These are phyloP conservation scores for Penium margaritaceum DNA, from an alignment of 139 green algal genomes.

Conservation along the genomic window DNA sequence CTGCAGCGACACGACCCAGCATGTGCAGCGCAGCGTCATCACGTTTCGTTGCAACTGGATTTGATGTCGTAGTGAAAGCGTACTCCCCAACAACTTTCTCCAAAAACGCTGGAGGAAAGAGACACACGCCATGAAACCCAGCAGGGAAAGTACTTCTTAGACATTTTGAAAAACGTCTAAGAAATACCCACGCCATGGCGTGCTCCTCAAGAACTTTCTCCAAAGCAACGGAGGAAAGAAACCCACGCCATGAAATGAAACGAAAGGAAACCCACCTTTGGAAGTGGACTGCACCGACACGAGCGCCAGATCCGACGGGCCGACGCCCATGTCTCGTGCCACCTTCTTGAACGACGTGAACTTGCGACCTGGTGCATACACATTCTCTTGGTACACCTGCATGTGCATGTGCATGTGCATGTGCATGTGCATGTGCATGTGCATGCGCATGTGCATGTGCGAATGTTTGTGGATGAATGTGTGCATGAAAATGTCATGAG, in stretches of 20 bases:
- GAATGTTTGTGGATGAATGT: too few species aligned
- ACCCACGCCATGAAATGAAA: not conserved
- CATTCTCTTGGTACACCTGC: slow-evolving; percentile 86
- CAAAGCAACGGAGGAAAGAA: not conserved
- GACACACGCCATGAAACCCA: too few species aligned
- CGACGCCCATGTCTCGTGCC: slow-evolving; percentile 36
- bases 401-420: slow-evolving; percentile 2
- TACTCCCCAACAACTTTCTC: too few species aligned
- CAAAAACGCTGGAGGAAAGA: too few species aligned
- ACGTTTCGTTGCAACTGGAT: too few species aligned
- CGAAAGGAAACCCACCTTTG: slow-evolving; percentile 62
- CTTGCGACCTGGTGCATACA: slow-evolving; percentile 77
- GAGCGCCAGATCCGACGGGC: slow-evolving; percentile 46
- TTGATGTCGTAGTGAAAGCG: too few species aligned
- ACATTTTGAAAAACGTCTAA: too few species aligned
- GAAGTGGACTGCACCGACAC: slow-evolving; percentile 76
- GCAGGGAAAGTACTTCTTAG: too few species aligned
- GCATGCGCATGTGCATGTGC: not conserved
- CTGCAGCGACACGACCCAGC: too few species aligned
- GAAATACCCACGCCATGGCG: too few species aligned
- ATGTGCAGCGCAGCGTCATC: too few species aligned
- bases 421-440: not conserved
- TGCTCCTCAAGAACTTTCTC: not conserved
- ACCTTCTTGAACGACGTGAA: slow-evolving; percentile 89
- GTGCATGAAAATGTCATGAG: slow-evolving; percentile 3